Base-by-base conservation (phyloP, 345 rosid genomes). In the Balakata baccata region DNA sequence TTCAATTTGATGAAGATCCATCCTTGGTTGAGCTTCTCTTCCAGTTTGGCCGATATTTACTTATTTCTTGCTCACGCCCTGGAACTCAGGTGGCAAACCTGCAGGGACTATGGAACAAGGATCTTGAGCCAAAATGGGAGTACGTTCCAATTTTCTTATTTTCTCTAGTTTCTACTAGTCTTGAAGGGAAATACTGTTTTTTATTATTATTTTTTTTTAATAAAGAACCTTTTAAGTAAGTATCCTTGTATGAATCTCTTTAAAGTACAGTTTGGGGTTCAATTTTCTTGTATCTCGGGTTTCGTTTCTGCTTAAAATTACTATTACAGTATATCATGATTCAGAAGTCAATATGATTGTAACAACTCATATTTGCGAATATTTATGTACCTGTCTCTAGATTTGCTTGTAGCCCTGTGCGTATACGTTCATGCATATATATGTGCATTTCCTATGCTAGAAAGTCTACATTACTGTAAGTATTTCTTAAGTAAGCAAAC, bases 21-120 rank as follows among this genome's bases (percentile, higher is more conserved):
- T 88, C 90, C 9, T 70, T 92, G 75, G 88, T 92, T 83, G 93
- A 85, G 77, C 94, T 95, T 64, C 75, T 95, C 0, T 91, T 95
- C 82, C 99, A 95, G 41, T 95, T 84, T 74, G 96, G 96, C 66
- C 80, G 97, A 20, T 92, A 95, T 84, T 80, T 95, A 84, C 93
- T 91, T 69, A 91, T 95, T 75, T 91, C 99, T 77, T 87, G 88
- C 72, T 95, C 99, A 39, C 84, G 92, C 72, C 97, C 96, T 4
- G 96, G 97, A 82, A 91, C 94, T 50, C 99, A 88, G 71, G 94
- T 89, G 75, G 91, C 99, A 61, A 95, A 95, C 78, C 83, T 92
- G 78, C 98, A 92, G 72, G 99, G 99, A 47, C 81, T 92, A 78
- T 95, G 98, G 99, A 95, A 95, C 85, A 81, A 80, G 69, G 94